These are phyloP conservation scores for Apiosordaria backusii DNA, from an alignment of 495 filamentous ascomycete species.

Conservation along the genomic window DNA sequence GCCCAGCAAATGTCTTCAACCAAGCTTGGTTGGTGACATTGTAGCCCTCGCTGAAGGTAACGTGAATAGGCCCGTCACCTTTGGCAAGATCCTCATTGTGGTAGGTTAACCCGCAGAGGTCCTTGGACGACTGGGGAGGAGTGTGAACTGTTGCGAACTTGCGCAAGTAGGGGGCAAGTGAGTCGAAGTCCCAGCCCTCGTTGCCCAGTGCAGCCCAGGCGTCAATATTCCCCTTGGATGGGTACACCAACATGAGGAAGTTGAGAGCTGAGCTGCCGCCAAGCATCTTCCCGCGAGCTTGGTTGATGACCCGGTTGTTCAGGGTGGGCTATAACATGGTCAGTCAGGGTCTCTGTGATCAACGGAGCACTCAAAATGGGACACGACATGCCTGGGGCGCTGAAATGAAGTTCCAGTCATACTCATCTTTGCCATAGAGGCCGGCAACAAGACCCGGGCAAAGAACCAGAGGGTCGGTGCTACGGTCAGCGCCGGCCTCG, in stretches of 20 bases:
- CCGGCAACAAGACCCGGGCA: conserved; percentile 44
- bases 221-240: conserved; percentile 45
- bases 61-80: conserved; percentile 40
- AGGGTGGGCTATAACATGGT: conserved; percentile 27
- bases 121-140: conserved; percentile 27
- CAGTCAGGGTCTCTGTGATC: conserved; percentile 1
- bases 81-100: conserved; percentile 31
- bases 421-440: conserved; percentile 46
- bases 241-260: conserved; percentile 46
- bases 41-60: conserved; percentile 40
- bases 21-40: conserved; percentile 35
- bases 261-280: conserved; percentile 59
- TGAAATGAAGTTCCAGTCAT: conserved; percentile 54
- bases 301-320: conserved; percentile 32
- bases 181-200: conserved; percentile 49
- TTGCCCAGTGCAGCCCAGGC: conserved; percentile 55
- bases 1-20: conserved; percentile 33
- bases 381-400: conserved; percentile 43
- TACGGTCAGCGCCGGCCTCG: conserved; percentile 52
- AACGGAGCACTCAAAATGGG: neutral
- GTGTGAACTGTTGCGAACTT: conserved; percentile 40
- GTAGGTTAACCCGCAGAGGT: conserved; percentile 33
- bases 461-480: conserved; percentile 45
- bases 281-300: conserved; percentile 52
- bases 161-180: conserved; percentile 46